These are phyloP conservation scores for Chaetomium olivaceum DNA, from an alignment of 2,329 filamentous ascomycete species.

Conservation along the genomic window DNA sequence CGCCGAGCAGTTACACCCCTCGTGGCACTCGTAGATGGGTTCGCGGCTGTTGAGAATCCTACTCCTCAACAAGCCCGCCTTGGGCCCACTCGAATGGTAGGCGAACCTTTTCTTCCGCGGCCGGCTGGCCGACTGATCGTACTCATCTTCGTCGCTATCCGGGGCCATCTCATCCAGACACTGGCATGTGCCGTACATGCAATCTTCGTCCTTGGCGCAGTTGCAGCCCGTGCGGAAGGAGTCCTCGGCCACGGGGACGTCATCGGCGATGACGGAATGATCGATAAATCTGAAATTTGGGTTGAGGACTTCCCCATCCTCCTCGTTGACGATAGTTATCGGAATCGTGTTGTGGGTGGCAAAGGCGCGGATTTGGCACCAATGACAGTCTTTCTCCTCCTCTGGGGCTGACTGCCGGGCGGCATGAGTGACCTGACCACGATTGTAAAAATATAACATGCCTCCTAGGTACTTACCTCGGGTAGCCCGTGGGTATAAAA, in stretches of 20 bases:
- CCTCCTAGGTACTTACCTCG: slow-evolving; percentile 25
- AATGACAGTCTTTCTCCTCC: slow-evolving; percentile 53
- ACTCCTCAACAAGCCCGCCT: slow-evolving; percentile 54
- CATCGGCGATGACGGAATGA: slow-evolving; percentile 57
- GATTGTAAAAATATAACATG: background rate
- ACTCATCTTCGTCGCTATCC: slow-evolving; percentile 58
- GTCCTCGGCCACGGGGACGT: slow-evolving; percentile 59
- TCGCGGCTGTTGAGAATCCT: slow-evolving; percentile 54
- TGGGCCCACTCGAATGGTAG: slow-evolving; percentile 60
- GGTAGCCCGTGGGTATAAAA: slow-evolving; percentile 51
- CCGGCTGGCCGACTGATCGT: slow-evolving; percentile 49
- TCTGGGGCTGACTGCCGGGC: slow-evolving; percentile 37
- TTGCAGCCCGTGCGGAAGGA: slow-evolving; percentile 70
- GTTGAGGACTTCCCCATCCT: slow-evolving; percentile 55
- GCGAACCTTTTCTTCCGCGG: slow-evolving; percentile 53
- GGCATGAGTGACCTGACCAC: slow-evolving; percentile 16
- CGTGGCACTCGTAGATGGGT: slow-evolving; percentile 80
- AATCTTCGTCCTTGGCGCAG: slow-evolving; percentile 62
- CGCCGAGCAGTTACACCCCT: slow-evolving; percentile 63
- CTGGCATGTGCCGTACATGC: slow-evolving; percentile 66
- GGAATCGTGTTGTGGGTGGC: slow-evolving; percentile 50
- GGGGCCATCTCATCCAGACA: slow-evolving; percentile 61
- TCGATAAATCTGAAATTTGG: slow-evolving; percentile 69
- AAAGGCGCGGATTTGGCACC: slow-evolving; percentile 61
- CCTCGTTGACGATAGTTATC: slow-evolving; percentile 66